Evolutionary conservation across 2,329 filamentous ascomycete genomes (phyloP).

Genomic region (Ophiocordyceps polyrhachis-furcata): DNA sequence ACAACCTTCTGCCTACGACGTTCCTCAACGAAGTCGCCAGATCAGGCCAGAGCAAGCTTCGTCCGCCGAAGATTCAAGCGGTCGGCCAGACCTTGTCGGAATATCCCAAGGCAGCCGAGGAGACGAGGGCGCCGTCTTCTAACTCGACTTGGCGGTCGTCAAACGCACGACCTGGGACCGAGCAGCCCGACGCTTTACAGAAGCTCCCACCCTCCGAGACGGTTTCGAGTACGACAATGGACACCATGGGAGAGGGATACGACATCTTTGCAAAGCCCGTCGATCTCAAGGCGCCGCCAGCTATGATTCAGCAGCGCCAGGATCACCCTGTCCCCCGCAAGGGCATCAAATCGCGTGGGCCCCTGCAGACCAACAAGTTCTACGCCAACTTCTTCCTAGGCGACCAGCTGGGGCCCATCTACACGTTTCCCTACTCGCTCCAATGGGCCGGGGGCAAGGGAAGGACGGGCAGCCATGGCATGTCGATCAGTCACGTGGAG

Average conservation of each 20-base stretch:
- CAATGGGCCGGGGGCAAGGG: slow-evolving; percentile 48
- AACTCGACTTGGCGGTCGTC: background rate
- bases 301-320: slow-evolving; percentile 23
- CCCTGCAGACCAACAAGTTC: slow-evolving; percentile 62
- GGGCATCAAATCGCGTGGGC: slow-evolving; percentile 26
- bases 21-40: background rate
- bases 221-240: background rate
- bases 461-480: slow-evolving; percentile 50
- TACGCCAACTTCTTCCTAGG: slow-evolving; percentile 67
- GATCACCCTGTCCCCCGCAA: slow-evolving; percentile 41
- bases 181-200: background rate
- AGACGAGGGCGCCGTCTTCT: background rate
- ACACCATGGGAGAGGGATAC: slow-evolving; percentile 10
- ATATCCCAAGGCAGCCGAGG: background rate
- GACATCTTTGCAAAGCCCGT: slow-evolving; percentile 40
- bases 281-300: slow-evolving; percentile 29
- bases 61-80: background rate
- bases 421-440: slow-evolving; percentile 58
- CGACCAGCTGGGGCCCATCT: slow-evolving; percentile 48
- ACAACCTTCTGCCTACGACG: background rate
- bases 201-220: background rate
- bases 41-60: background rate
- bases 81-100: background rate
- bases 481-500: slow-evolving; percentile 60
- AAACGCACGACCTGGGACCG: background rate